A percentile compares a stretch with the other conserved stretches of the same genome.
These are phyloP conservation scores for Aspergillus neoniger DNA, from an alignment of 2,329 filamentous ascomycete species.

Conservation along the genomic window DNA sequence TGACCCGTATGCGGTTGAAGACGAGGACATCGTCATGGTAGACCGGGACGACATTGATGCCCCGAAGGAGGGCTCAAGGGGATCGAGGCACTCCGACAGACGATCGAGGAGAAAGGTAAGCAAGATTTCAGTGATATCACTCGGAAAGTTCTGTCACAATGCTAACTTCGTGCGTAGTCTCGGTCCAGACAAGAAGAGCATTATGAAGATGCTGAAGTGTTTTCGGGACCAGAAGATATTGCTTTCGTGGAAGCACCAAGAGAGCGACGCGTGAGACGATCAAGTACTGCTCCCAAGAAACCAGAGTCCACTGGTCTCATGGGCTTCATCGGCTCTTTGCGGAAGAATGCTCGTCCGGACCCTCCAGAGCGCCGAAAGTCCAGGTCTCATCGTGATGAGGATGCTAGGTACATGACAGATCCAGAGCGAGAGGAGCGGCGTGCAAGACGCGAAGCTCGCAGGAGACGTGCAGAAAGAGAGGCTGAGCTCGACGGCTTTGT, in stretches of 20 bases:
- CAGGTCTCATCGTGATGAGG: slow-evolving; percentile 41
- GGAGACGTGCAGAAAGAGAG: slow-evolving; percentile 47
- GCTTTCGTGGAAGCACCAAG: slow-evolving; percentile 54
- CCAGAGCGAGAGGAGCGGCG: slow-evolving; percentile 39
- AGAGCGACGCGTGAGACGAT: slow-evolving; percentile 60
- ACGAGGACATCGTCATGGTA: slow-evolving; percentile 64
- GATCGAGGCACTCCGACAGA: slow-evolving; percentile 35
- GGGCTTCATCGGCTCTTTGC: slow-evolving; percentile 61
- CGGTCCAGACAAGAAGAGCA: slow-evolving; percentile 35
- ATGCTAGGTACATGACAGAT: slow-evolving; percentile 35
- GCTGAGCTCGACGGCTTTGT: slow-evolving; percentile 51
- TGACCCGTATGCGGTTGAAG: slow-evolving; percentile 64
- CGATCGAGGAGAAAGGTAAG: slow-evolving; percentile 44
- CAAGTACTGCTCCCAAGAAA: slow-evolving; percentile 65
- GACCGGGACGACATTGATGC: slow-evolving; percentile 49
- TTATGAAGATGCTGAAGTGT: slow-evolving; percentile 51
- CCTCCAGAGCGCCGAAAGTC: slow-evolving; percentile 40
- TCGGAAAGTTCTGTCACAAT: background rate
- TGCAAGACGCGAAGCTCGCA: slow-evolving; percentile 38
- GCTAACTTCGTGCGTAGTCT: slow-evolving; percentile 28
- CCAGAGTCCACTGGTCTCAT: slow-evolving; percentile 57
- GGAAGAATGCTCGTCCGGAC: slow-evolving; percentile 36
- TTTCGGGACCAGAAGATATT: slow-evolving; percentile 53
- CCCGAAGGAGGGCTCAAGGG: slow-evolving; percentile 35
- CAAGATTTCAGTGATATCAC: background rate